Evolutionary conservation across 768 basidiomycete genomes (phyloP).

Genomic region (Collybiopsis luxurians): DNA sequence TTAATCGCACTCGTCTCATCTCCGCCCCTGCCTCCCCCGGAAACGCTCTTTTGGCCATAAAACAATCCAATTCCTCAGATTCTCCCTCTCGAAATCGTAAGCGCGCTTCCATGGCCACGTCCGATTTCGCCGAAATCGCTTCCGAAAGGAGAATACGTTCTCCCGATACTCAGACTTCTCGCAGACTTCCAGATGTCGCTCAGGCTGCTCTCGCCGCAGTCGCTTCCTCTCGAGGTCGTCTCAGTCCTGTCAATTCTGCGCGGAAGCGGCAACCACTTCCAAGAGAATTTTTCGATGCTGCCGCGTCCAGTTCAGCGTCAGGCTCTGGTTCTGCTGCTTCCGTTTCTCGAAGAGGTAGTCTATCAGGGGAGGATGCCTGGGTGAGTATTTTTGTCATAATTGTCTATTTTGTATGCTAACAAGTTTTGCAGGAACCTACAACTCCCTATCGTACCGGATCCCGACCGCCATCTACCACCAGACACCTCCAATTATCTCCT

Average conservation of each 20-base stretch:
- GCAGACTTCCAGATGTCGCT: constrained; percentile 33
- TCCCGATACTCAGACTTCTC: constrained; percentile 17
- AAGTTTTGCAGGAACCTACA: constrained; percentile 30
- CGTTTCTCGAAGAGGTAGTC: background rate
- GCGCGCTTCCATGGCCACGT: constrained; percentile 34
- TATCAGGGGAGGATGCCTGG: background rate
- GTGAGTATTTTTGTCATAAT: too few relatives aligned
- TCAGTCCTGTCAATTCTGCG: constrained; percentile 36
- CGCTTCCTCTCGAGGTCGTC: constrained; percentile 45
- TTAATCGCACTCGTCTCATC: constrained; percentile 12
- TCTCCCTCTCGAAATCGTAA: constrained; percentile 34
- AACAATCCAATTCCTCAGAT: background rate
- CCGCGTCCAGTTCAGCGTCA: background rate
- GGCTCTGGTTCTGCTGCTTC: background rate
- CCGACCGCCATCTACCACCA: background rate
- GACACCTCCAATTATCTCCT: constrained; percentile 2
- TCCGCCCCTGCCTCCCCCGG: constrained; percentile 9
- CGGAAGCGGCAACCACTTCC: constrained; percentile 43
- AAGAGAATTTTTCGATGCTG: constrained; percentile 39
- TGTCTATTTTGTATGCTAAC: too few relatives aligned
- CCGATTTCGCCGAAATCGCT: constrained; percentile 16
- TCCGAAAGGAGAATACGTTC: background rate
- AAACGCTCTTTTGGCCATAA: constrained; percentile 8
- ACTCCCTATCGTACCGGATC: constrained; percentile 30
- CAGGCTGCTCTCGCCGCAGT: constrained; percentile 61